Evolutionary conservation across 208 protist genomes (phyloP), one percentile per base, ranked within the genome.

Genomic region (Ichthyophonus hoferi): DNA sequence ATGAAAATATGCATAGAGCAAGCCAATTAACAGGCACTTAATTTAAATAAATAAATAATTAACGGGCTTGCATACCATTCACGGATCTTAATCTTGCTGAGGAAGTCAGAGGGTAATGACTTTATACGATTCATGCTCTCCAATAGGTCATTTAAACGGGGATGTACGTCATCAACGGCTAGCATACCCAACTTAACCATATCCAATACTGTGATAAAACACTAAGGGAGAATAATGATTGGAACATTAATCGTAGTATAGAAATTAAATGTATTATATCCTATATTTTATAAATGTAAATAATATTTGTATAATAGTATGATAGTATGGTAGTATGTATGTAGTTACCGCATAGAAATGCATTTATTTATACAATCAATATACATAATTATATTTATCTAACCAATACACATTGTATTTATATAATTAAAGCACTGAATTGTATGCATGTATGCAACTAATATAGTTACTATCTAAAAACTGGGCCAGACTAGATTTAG

Each of bases 121-220:
- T 89, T 42, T 1, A 91, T 24, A 34, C 90, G 87, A 37, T 93
- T 90, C 43, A 92, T 38, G 38, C 79, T 41, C 12, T 89, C 91
- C 34, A 97, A 67, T 31, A 98, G 92, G 67, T 98, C 97, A 24
- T 91, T 93, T 24, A 98, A 93, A 2, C 95, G 92, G 1, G 97
- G 96, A 91, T 97, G 95, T 1, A 98, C 67, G 58, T 96, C 90
- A 82, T 98, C 97, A 3, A 97, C 96, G 31, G 96, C 95, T 0
- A 93, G 94, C 90, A 97, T 95, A 77, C 96, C 94, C 50, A 98
- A 91, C 31, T 95, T 94, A 39, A 98, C 90, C 0, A 95, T 93
- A 88, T 98, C 96, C 82, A 98, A 94, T 24, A 97, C 83, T 7
- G 97, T 98, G 90, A 98, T 98, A 87, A 98, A 97, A 91, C 95